Evolutionary conservation across 1,139 yeast genomes (phyloP), one percentile per base, ranked within the genome.

Genomic region (Maudiozyma humilis): DNA sequence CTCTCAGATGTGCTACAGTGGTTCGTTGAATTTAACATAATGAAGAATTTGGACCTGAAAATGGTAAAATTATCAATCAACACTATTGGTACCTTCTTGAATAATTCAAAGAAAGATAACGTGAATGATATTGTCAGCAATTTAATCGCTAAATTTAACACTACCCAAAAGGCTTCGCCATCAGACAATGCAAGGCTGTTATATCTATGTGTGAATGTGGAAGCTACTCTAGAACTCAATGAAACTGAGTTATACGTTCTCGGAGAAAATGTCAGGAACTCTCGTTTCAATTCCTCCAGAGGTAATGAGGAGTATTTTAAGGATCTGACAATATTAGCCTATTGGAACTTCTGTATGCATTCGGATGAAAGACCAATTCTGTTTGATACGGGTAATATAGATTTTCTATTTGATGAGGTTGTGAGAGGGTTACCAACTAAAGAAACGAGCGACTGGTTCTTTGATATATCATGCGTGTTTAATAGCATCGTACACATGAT

Each of bases 1-100:
- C 14, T n/a, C 8, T 6, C 49, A 4, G 53, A 30, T 36, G 43
- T 45, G 49, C 48, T 39, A 44, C 50, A 44, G 36, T 62, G 53
- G 61, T 42, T 57, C 46, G 16, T 54, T 42, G 18, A 51, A 51
- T 14, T 55, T 50, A 42, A 61, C 37, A 40, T 60, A 2, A 18
- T 51, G 15, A 43, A 44, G 19, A 64, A 62, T 41, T 34, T 56
- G 12, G 65, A 65, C 47, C 42, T 52, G 23, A 51, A 51, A 1
- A 38, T 55, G 3, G 59, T 55, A 1, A 54, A 51, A 29, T 40
- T 59, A 15, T 55, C 64, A 27, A 46, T 59, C 1, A 36, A 43
- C 15, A 51, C 52, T 1, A n/a, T 51, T 16, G 10, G 19, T 16
- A 23, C 4, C 10, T 30, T 30, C 12, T 4, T 20, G 3, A 19